phyloP scores from a whole-genome alignment of 179 eudicot species.

The Carnegiea gigantea region DNA sequence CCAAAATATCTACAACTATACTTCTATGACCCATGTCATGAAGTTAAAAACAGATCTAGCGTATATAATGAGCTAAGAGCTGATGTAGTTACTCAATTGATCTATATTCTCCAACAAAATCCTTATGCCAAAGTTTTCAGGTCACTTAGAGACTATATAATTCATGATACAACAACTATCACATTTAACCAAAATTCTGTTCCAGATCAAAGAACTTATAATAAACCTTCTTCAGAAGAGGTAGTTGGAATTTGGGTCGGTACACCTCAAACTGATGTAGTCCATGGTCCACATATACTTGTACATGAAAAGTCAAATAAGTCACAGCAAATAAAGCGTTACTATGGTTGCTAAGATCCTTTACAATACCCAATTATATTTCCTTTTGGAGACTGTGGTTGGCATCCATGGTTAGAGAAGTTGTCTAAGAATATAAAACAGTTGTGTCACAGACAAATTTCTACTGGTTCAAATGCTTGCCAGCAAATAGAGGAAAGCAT shows the following conservation, averaged over 20 bases:
- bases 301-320: neutral
- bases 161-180: neutral
- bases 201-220: neutral
- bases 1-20: neutral
- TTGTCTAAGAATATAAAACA: neutral
- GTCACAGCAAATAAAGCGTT: neutral
- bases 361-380: neutral
- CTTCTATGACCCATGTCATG: neutral
- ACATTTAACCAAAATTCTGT: neutral
- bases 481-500: too few species aligned
- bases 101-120: neutral
- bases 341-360: constrained; percentile 12
- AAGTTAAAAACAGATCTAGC: neutral
- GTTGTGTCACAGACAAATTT: too few species aligned
- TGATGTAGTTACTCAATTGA: neutral
- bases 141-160: neutral
- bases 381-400: neutral
- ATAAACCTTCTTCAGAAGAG: neutral
- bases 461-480: too few species aligned
- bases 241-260: neutral
- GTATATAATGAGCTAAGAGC: neutral
- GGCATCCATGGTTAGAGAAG: neutral
- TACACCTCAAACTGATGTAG: neutral
- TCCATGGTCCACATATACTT: neutral
- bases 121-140: neutral